These are phyloP conservation scores for Mortierella sp. DNA, from an alignment of 371 early-diverging fungal genomes.

Conservation along the genomic window DNA sequence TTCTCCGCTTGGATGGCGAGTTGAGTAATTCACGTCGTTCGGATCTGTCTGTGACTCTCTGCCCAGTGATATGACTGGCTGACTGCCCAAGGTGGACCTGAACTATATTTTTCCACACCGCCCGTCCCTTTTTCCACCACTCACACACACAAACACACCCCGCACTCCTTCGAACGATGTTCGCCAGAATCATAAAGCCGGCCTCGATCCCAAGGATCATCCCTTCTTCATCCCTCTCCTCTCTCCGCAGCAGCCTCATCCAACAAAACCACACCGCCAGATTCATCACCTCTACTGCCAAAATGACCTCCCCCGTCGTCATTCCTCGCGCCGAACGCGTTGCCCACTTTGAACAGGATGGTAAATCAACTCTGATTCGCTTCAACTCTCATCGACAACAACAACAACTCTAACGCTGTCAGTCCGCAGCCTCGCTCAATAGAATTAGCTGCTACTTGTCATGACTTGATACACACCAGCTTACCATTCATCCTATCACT, in stretches of 20 bases:
- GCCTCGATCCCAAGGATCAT: slow-evolving; percentile 17
- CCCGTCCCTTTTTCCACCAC: not conserved
- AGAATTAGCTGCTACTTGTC: not conserved
- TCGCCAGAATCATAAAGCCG: slow-evolving; percentile 38
- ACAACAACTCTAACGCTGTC: slow-evolving; percentile 58
- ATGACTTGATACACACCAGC: not conserved
- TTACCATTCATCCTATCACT: not conserved
- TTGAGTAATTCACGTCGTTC: slow-evolving; percentile 14
- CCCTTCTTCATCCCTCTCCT: slow-evolving; percentile 14
- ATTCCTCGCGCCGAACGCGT: slow-evolving; percentile 59
- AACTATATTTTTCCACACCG: not conserved
- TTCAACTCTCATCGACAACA: slow-evolving; percentile 62
- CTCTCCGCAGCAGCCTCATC: slow-evolving; percentile 6
- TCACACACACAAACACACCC: not conserved
- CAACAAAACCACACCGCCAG: slow-evolving; percentile 7
- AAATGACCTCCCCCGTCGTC: slow-evolving; percentile 28
- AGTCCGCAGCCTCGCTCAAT: not conserved
- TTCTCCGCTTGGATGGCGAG: slow-evolving; percentile 12
- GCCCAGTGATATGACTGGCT: not conserved
- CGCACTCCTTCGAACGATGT: slow-evolving; percentile 19
- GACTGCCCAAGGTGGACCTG: not conserved
- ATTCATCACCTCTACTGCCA: slow-evolving; percentile 21
- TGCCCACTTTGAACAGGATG: slow-evolving; percentile 63
- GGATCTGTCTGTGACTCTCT: slow-evolving; percentile 10
- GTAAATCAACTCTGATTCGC: slow-evolving; percentile 52